phyloP scores from a whole-genome alignment of 176 grass and related monocot species.

The Triticum turgidum region DNA sequence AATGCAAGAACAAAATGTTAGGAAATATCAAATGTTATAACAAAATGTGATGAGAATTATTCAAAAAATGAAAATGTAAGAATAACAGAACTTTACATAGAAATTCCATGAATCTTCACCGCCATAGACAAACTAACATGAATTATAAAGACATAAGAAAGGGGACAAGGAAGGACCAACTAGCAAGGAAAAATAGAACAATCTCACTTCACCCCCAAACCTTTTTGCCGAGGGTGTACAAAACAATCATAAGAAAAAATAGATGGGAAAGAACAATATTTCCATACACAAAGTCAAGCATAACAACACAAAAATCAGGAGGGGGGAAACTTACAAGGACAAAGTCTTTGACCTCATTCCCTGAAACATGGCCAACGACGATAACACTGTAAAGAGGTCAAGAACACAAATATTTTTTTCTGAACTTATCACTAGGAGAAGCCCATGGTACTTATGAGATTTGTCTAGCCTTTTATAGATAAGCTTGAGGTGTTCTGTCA shows the following conservation, averaged over 20 bases:
- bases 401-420: slow-evolving; percentile 28
- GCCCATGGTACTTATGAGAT: slow-evolving; percentile 15
- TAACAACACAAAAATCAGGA: not conserved
- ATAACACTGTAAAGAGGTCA: slow-evolving; percentile 25
- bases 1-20: slow-evolving; percentile 6
- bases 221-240: not conserved
- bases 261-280: not conserved
- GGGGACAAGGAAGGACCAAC: not conserved
- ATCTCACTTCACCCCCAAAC: not conserved
- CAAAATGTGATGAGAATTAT: slow-evolving; percentile 25
- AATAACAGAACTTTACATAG: slow-evolving; percentile 7
- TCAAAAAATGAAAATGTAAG: not conserved
- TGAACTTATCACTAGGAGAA: slow-evolving; percentile 40
- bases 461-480: not conserved
- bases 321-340: slow-evolving; percentile 15
- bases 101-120: slow-evolving; percentile 11
- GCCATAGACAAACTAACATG: slow-evolving; percentile 4
- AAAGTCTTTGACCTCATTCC: not conserved
- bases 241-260: not conserved
- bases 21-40: not conserved
- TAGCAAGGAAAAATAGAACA: not conserved
- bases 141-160: not conserved
- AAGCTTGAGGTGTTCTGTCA: not conserved
- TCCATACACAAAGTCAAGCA: not conserved
- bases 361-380: slow-evolving; percentile 16